These are phyloP conservation scores for Botrytis medusae DNA, from an alignment of 2,329 filamentous ascomycete species.

Conservation along the genomic window DNA sequence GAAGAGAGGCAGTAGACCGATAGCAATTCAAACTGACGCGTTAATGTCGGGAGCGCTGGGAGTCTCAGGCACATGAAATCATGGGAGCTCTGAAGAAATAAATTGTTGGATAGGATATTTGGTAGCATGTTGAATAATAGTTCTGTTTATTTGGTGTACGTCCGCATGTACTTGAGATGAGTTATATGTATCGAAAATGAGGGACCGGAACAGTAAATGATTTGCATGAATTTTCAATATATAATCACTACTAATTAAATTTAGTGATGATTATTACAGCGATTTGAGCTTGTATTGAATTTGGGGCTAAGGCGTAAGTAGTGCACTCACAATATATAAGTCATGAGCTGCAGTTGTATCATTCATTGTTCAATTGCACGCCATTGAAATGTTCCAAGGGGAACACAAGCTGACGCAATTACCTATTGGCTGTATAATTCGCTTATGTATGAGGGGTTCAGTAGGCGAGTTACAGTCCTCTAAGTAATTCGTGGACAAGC, in stretches of 20 bases:
- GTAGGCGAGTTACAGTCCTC: neutral
- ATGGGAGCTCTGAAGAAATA: neutral
- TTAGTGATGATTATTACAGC: neutral
- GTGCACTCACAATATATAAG: neutral
- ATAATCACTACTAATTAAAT: neutral
- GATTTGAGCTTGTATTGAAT: neutral
- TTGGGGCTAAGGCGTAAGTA: neutral
- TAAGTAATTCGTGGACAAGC: neutral
- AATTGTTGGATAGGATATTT: neutral
- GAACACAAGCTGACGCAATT: neutral
- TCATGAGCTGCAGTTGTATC: neutral
- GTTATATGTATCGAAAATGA: neutral
- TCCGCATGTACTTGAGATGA: neutral
- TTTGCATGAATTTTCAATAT: neutral
- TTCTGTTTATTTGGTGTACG: neutral
- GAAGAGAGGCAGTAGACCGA: neutral
- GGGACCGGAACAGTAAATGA: neutral
- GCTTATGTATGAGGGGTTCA: neutral
- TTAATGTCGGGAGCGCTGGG: conserved; percentile 1
- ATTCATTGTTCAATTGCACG: neutral
- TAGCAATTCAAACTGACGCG: neutral
- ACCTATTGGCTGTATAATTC: neutral
- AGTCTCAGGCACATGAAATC: neutral
- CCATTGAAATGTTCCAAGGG: neutral
- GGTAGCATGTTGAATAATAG: neutral